Conservation (phyloP, 2,329 filamentous ascomycete species). For the Hypoxylon sp. region DNA sequence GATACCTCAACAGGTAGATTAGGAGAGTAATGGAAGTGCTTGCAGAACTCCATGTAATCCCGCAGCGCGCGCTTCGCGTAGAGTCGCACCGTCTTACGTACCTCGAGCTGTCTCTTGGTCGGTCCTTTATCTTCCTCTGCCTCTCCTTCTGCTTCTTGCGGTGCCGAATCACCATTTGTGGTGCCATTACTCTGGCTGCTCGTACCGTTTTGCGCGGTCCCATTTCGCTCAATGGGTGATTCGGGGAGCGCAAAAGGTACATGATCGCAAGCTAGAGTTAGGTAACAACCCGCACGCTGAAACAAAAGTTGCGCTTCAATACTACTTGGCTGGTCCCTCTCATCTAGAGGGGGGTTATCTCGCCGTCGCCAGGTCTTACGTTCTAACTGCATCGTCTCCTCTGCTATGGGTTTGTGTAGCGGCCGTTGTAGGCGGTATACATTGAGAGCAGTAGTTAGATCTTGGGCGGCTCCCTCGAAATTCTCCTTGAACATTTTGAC, state of each 20-base stretch:
- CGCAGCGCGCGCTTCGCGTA: conserved; percentile 81
- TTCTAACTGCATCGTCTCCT: conserved; percentile 63
- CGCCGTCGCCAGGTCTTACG: conserved; percentile 52
- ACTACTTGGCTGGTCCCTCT: conserved; percentile 74
- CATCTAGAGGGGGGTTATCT: conserved; percentile 49
- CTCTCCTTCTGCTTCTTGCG: conserved; percentile 21
- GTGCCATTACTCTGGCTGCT: conserved; percentile 34
- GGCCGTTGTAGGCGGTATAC: conserved; percentile 65
- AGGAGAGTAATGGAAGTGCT: conserved; percentile 82
- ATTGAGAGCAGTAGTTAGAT: conserved; percentile 75
- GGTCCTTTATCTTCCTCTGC: conserved; percentile 35
- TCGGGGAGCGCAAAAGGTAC: conserved; percentile 66
- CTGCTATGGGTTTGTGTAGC: conserved; percentile 61
- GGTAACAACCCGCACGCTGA: conserved; percentile 77
- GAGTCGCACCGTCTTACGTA: conserved; percentile 75
- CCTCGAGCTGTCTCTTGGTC: conserved; percentile 59
- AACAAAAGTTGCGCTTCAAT: conserved; percentile 81
- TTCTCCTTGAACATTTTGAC: conserved; percentile 82
- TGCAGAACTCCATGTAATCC: conserved; percentile 79
- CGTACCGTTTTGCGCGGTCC: conserved; percentile 26
- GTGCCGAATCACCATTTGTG: conserved; percentile 26
- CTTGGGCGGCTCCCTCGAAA: conserved; percentile 74
- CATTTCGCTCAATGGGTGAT: conserved; percentile 40
- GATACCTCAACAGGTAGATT: conserved; percentile 71
- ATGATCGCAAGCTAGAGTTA: conserved; percentile 76